These are phyloP conservation scores for Ophiobolus disseminans DNA, from an alignment of 2,329 filamentous ascomycete genomes.

Conservation along the genomic window DNA sequence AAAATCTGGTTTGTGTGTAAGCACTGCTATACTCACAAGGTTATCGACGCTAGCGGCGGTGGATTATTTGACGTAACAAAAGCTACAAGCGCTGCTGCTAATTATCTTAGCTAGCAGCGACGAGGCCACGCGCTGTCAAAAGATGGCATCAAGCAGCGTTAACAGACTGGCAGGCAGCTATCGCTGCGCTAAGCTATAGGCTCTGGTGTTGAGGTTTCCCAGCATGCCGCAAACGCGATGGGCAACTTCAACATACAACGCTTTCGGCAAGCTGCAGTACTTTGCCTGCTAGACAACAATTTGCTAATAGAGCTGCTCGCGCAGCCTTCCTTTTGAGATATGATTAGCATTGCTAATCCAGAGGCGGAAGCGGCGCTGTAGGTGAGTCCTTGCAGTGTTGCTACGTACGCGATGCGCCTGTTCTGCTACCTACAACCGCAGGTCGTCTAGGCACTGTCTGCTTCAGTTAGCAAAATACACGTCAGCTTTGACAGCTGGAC, in stretches of 20 bases:
- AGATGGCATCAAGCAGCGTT: not conserved
- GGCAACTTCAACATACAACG: not conserved
- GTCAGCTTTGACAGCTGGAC: too few species aligned
- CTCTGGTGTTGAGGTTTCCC: not conserved
- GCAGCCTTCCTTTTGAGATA: not conserved
- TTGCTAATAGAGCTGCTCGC: not conserved
- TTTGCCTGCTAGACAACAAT: not conserved
- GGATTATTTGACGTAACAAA: not conserved
- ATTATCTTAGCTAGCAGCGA: not conserved
- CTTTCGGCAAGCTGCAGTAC: not conserved
- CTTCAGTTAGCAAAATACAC: conserved; percentile 5
- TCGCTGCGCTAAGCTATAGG: not conserved
- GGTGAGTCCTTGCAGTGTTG: not conserved
- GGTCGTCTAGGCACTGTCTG: not conserved
- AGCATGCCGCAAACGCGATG: not conserved
- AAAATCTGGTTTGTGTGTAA: conserved; percentile 1
- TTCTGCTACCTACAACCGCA: not conserved
- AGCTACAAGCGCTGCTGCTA: conserved; percentile 1
- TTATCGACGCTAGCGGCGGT: not conserved
- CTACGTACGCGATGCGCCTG: not conserved
- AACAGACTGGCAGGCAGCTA: not conserved
- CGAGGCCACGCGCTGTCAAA: not conserved
- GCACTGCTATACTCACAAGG: conserved; percentile 1
- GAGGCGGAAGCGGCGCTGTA: not conserved
- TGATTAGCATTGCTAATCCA: not conserved